phyloP scores from a whole-genome alignment of 1,284 basidiomycete genomes.

The Psilocybe mexicana region DNA sequence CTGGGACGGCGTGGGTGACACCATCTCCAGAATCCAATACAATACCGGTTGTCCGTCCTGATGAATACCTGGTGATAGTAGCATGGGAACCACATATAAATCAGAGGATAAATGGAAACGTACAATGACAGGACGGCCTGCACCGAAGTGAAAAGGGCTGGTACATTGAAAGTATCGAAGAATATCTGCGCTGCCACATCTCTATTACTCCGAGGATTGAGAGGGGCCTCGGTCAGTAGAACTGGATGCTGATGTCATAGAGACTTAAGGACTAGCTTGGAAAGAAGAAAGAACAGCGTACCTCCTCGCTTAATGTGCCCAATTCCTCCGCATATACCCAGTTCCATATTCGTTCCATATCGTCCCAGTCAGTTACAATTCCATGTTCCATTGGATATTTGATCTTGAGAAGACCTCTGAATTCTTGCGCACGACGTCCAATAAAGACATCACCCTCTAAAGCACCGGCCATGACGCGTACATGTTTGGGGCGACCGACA shows the following conservation, averaged over 20 bases:
- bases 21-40: slow-evolving; percentile 99
- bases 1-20: slow-evolving; percentile 98
- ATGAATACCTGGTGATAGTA: slow-evolving; percentile 78
- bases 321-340: slow-evolving; percentile 96
- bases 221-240: slow-evolving; percentile 89
- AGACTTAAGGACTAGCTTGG: slow-evolving; percentile 18
- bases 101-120: slow-evolving; percentile 29
- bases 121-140: slow-evolving; percentile 97
- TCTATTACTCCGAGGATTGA: slow-evolving; percentile 93
- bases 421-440: slow-evolving; percentile 90
- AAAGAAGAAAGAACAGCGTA: slow-evolving; percentile 38
- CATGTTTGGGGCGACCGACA: slow-evolving; percentile 94
- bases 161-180: slow-evolving; percentile 99
- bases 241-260: slow-evolving; percentile 82
- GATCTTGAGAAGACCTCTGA: slow-evolving; percentile 91
- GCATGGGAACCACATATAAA: slow-evolving; percentile 16
- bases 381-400: slow-evolving; percentile 99
- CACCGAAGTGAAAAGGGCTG: slow-evolving; percentile 94
- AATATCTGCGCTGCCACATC: slow-evolving; percentile 97
- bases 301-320: slow-evolving; percentile 94
- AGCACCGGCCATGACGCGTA: slow-evolving; percentile 95
- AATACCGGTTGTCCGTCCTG: slow-evolving; percentile 98
- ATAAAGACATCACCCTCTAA: slow-evolving; percentile 94
- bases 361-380: slow-evolving; percentile 95
- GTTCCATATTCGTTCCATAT: slow-evolving; percentile 98